Evolutionary conservation across 805 yeast genomes (phyloP).

Genomic region (Wickerhamiella siamensis): DNA sequence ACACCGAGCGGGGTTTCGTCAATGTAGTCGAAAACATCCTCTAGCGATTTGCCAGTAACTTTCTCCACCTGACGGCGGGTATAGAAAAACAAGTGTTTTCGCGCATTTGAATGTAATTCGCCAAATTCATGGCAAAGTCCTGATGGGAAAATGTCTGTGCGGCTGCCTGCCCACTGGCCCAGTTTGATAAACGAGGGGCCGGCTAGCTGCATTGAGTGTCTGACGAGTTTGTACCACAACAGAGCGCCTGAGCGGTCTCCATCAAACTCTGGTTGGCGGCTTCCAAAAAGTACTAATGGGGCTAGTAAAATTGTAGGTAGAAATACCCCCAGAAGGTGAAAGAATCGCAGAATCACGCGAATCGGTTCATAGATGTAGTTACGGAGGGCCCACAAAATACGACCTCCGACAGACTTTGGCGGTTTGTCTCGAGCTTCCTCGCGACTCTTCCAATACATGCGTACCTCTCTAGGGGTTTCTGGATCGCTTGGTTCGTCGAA

Average conservation of each 20-base stretch:
- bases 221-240: slow-evolving; percentile 55
- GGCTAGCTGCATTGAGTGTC: slow-evolving; percentile 60
- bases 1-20: slow-evolving; percentile 70
- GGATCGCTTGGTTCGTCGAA: slow-evolving; percentile 2
- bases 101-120: slow-evolving; percentile 68
- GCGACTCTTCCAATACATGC: slow-evolving; percentile 1
- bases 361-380: slow-evolving; percentile 49
- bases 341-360: slow-evolving; percentile 50
- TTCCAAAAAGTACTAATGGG: slow-evolving; percentile 47
- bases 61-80: slow-evolving; percentile 46
- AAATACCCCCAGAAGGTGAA: slow-evolving; percentile 52
- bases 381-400: slow-evolving; percentile 7
- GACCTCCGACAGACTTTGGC: slow-evolving; percentile 1
- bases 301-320: slow-evolving; percentile 49
- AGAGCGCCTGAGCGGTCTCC: slow-evolving; percentile 46
- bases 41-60: slow-evolving; percentile 48
- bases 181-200: slow-evolving; percentile 73
- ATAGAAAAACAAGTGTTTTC: slow-evolving; percentile 47
- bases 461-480: slow-evolving; percentile 1
- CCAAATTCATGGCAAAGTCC: slow-evolving; percentile 67
- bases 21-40: slow-evolving; percentile 71
- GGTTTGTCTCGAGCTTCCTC: neutral
- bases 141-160: slow-evolving; percentile 81
- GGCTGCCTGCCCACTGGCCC: slow-evolving; percentile 98
- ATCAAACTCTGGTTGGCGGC: slow-evolving; percentile 20